Evolutionary conservation across 768 basidiomycete genomes (phyloP).

Genomic region (Terana coerulea): DNA sequence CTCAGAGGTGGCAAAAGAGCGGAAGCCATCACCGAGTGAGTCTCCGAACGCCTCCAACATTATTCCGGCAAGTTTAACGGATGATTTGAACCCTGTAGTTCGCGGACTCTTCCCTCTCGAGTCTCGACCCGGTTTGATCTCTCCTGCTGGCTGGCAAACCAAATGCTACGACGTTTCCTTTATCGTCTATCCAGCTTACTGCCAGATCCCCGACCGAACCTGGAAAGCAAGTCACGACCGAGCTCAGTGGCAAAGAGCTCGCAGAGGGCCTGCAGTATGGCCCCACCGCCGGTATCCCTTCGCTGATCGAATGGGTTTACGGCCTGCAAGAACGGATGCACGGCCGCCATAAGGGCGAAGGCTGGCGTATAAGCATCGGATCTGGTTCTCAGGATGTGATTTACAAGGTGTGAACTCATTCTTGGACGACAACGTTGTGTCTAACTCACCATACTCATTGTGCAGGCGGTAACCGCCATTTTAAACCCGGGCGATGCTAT

Average conservation of each 20-base stretch:
- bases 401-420: slow-evolving; percentile 57
- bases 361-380: slow-evolving; percentile 79
- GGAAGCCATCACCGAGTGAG: slow-evolving; percentile 56
- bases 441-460: neutral
- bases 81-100: slow-evolving; percentile 35
- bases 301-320: slow-evolving; percentile 63
- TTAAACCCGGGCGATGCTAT: slow-evolving; percentile 80
- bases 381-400: slow-evolving; percentile 89
- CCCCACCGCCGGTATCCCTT: slow-evolving; percentile 65
- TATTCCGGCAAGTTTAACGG: neutral
- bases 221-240: slow-evolving; percentile 42
- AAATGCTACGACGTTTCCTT: slow-evolving; percentile 84
- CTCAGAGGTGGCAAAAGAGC: slow-evolving; percentile 56
- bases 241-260: slow-evolving; percentile 53
- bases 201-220: slow-evolving; percentile 31
- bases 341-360: slow-evolving; percentile 49
- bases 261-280: slow-evolving; percentile 74
- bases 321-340: slow-evolving; percentile 73
- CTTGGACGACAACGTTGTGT: neutral
- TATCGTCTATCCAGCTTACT: slow-evolving; percentile 71
- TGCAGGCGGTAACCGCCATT: slow-evolving; percentile 68
- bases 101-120: slow-evolving; percentile 76
- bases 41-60: neutral
- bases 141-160: slow-evolving; percentile 91
- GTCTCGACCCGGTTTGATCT: slow-evolving; percentile 74